Conservation (phyloP, 768 basidiomycete genomes). For the Dacryopinax spathularia region DNA sequence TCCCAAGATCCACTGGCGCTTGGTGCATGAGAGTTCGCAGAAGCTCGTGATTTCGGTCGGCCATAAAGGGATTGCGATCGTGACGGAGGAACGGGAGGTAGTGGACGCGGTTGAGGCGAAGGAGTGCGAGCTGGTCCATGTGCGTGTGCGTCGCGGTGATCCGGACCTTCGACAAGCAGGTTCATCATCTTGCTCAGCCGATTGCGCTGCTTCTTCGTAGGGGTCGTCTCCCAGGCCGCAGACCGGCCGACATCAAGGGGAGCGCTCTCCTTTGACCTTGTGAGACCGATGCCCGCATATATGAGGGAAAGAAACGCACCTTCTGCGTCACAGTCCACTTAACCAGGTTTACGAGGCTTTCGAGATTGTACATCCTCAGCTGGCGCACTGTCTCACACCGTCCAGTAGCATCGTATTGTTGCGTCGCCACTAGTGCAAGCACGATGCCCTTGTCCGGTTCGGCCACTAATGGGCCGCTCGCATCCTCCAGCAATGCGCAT, state of each 20-base stretch:
- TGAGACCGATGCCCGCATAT: neutral
- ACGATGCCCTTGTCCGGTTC: constrained; percentile 54
- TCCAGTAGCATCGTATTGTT: constrained; percentile 16
- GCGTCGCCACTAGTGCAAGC: constrained; percentile 56
- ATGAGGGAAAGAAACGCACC: constrained; percentile 30
- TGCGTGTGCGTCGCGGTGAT: too few relatives aligned
- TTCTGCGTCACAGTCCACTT: constrained; percentile 59
- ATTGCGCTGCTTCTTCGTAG: neutral
- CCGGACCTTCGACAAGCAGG: neutral
- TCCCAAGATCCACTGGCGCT: constrained; percentile 47
- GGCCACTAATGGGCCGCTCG: constrained; percentile 35
- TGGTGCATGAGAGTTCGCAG: constrained; percentile 16
- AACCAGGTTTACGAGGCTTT: constrained; percentile 58
- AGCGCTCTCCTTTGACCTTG: neutral
- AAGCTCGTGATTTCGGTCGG: neutral
- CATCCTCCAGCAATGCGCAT: constrained; percentile 56
- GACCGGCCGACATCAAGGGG: neutral
- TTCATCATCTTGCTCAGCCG: neutral
- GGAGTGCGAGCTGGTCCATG: neutral
- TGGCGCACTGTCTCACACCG: constrained; percentile 42
- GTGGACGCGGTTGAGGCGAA: neutral
- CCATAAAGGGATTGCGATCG: neutral
- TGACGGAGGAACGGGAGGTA: neutral
- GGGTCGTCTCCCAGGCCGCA: neutral
- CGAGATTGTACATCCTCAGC: constrained; percentile 57